Conservation (phyloP, 495 filamentous ascomycete genomes). For the Clavariopsis aquatica region DNA sequence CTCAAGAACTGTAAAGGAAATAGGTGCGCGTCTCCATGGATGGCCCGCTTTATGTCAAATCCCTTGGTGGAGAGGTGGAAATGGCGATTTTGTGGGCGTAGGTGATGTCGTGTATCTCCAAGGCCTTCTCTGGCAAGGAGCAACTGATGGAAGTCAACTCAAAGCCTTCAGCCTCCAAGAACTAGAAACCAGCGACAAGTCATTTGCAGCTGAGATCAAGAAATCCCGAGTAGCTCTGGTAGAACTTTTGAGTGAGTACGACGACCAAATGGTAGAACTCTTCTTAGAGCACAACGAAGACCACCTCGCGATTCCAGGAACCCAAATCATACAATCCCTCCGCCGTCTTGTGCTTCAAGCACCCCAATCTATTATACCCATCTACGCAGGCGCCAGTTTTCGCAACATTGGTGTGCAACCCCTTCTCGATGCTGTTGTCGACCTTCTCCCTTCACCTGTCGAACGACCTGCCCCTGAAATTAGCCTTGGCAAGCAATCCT, state of each 20-base stretch:
- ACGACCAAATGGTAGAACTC: slow-evolving; percentile 79
- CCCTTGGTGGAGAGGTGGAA: slow-evolving; percentile 80
- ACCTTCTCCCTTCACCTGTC: slow-evolving; percentile 79
- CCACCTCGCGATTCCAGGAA: slow-evolving; percentile 62
- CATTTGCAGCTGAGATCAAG: slow-evolving; percentile 68
- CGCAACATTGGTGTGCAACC: slow-evolving; percentile 93
- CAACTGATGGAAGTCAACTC: slow-evolving; percentile 67
- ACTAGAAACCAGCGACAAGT: slow-evolving; percentile 53
- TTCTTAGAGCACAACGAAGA: slow-evolving; percentile 78
- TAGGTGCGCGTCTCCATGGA: slow-evolving; percentile 72
- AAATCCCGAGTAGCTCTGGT: slow-evolving; percentile 75
- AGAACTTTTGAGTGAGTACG: slow-evolving; percentile 81
- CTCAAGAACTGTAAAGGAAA: slow-evolving; percentile 79
- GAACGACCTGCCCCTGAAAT: slow-evolving; percentile 81
- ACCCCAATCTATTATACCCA: slow-evolving; percentile 67
- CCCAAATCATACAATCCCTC: slow-evolving; percentile 69
- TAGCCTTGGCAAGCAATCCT: slow-evolving; percentile 59
- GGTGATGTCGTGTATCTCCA: slow-evolving; percentile 71
- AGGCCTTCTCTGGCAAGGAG: slow-evolving; percentile 57
- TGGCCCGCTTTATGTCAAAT: slow-evolving; percentile 94
- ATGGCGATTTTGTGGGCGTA: slow-evolving; percentile 75
- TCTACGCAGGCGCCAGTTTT: slow-evolving; percentile 92
- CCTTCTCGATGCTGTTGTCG: slow-evolving; percentile 80
- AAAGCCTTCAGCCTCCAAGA: slow-evolving; percentile 54
- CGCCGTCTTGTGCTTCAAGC: slow-evolving; percentile 66